A percentile compares a stretch with the other conserved stretches of the same genome.
Evolutionary conservation across 495 filamentous ascomycete species (phyloP).

Genomic region (Lepidopterella palustris): DNA sequence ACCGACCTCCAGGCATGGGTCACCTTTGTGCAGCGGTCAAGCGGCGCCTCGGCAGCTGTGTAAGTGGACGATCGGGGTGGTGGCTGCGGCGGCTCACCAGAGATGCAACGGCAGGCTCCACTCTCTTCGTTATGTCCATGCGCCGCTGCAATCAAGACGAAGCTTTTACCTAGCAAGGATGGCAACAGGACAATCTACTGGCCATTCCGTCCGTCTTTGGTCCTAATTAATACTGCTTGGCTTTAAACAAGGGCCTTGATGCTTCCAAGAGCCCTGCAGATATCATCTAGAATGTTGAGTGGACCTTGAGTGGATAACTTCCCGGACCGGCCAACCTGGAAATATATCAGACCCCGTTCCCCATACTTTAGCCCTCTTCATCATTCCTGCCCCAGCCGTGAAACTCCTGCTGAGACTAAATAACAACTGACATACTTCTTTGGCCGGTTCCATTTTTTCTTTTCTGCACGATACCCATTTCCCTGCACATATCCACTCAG

Average conservation of each 20-base stretch:
- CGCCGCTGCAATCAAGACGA: background rate
- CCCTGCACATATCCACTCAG: too few relatives aligned
- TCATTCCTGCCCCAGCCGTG: background rate
- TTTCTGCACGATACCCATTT: conserved; percentile 16
- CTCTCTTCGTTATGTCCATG: background rate
- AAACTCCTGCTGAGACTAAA: background rate
- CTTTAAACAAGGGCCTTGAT: conserved; percentile 7
- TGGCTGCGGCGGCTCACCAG: conserved; percentile 19
- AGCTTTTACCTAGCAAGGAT: conserved; percentile 19
- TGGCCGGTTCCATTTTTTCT: background rate
- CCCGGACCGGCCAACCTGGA: conserved; percentile 16
- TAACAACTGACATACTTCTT: background rate
- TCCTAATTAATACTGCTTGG: conserved; percentile 13
- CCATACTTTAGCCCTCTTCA: conserved; percentile 9
- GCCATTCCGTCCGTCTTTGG: conserved; percentile 13
- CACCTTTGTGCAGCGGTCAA: conserved; percentile 6
- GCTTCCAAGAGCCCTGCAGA: conserved; percentile 18
- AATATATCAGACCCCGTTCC: conserved; percentile 24
- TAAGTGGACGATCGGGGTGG: conserved; percentile 22
- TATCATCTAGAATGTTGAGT: conserved; percentile 7
- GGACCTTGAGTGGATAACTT: conserved; percentile 5
- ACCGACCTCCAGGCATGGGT: background rate
- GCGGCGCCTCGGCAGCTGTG: conserved; percentile 18
- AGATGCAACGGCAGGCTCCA: conserved; percentile 4
- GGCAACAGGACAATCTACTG: conserved; percentile 12